Percentiles rank a stretch among this genome's conserved stretches.
These are phyloP conservation scores for Cyclotella distinguenda DNA, from an alignment of 108 stramenopile species.

Conservation along the genomic window DNA sequence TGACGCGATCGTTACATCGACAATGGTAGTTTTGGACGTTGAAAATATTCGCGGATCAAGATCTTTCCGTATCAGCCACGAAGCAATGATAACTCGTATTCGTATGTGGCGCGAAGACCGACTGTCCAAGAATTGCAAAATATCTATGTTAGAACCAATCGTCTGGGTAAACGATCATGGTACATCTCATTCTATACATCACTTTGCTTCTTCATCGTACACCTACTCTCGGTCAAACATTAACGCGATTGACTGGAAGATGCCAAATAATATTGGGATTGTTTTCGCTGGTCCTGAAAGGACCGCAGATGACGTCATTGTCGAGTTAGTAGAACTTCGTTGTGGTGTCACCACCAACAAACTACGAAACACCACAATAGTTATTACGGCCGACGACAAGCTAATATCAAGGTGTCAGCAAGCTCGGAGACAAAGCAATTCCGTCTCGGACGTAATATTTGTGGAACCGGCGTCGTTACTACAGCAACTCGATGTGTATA, in stretches of 20 bases:
- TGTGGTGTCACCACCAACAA: constrained; percentile 9
- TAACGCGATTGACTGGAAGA: constrained; percentile 1
- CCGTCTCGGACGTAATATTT: constrained; percentile 39
- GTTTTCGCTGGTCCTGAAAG: constrained; percentile 54
- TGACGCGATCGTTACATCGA: constrained; percentile 2
- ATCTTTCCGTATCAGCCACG: constrained; percentile 59
- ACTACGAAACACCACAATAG: constrained; percentile 38
- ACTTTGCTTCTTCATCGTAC: constrained; percentile 12
- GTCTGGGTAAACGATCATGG: constrained; percentile 42
- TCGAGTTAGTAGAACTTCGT: constrained; percentile 38
- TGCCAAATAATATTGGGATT: constrained; percentile 43
- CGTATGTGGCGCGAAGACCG: constrained; percentile 39
- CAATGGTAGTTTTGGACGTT: constrained; percentile 54
- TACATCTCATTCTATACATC: constrained; percentile 19
- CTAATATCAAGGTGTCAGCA: constrained; percentile 47
- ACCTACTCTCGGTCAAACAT: neutral
- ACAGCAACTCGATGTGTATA: constrained; percentile 40
- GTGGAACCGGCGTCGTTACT: constrained; percentile 47
- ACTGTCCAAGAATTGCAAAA: constrained; percentile 5
- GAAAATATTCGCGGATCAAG: constrained; percentile 74
- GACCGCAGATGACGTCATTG: constrained; percentile 79
- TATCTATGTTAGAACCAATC: constrained; percentile 27
- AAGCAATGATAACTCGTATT: constrained; percentile 32
- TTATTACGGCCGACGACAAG: constrained; percentile 67
- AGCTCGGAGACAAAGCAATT: constrained; percentile 28